Base-by-base conservation (phyloP, 2,329 filamentous ascomycete species). In the Eutypa lata region DNA sequence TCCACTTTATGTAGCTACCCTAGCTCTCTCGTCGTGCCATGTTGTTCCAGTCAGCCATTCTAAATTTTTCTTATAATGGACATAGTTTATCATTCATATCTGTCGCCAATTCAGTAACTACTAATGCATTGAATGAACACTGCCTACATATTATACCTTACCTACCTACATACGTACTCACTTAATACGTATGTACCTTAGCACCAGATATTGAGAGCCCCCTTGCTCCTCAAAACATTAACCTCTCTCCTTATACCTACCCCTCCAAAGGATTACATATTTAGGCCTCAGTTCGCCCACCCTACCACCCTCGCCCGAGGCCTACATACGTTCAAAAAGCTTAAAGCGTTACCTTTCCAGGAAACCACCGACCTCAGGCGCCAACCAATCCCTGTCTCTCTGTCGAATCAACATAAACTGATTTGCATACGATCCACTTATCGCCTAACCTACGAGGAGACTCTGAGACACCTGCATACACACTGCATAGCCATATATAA, bases 11-110 rank as follows among this genome's bases (percentile, higher is more conserved):
- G 53, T 47, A 45, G 7, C 21, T 28, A 45, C 22, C 42, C 22
- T 45, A 45, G 57, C 56, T 53, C 56, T 60, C 54, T 60, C 52
- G 57, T 65, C 54, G 56, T 62, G 64, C 64, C 63, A 66, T 65
- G 64, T 67, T 62, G 62, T 55, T 64, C 61, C 62, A 64, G 56
- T 65, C 51, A 45, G 42, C 42, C 21, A 47, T 51, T 52, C 53
- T 38, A 7, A 47, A 31, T 48, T 52, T 62, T 56, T 54, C 62
- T 64, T 61, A 65, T 62, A 65, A 61, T 53, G 53, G 56, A 58
- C 57, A 52, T 10, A 31, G 26, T 10, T n/a, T n/a, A 31, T 45
- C n/a, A 38, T 18, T 38, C 35, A 38, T 38, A 13, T 45, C 42
- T 45, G 22, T 45, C 42, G 7, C 22, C 16, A 16, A 24, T 18